Evolutionary conservation across 306 rosid species (phyloP), one percentile per base, ranked within the genome.

Genomic region (Vicia sativa): DNA sequence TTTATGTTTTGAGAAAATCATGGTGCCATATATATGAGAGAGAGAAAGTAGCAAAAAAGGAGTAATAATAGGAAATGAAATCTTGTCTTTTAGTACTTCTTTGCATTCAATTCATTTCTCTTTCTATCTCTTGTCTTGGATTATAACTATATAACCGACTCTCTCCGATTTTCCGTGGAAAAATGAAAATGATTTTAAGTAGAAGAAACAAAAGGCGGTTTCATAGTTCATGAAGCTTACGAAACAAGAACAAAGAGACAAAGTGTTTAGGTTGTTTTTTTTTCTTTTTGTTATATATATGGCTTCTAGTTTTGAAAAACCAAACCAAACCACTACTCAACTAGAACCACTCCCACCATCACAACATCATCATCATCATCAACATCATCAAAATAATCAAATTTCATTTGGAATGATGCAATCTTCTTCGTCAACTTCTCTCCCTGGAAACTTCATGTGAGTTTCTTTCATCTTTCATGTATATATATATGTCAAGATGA

Each of bases 371-470:
- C 71, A 31, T 42, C 72, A 67, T 29, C 75, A 70, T 15, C 80
- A 57, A 6, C 53, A 50, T 14, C 88, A 79, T 9, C 81, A 79
- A 5, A 60, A 85, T 10, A 65, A 86, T 49, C 90, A 82, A 43
- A 68, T 77, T 66, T 81, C 91, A 16, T 93, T 84, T 50, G 95
- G 85, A 70, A 85, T 82, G 84, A 86, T 82, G 77, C 99, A 89
- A 39, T 74, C 90, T 35, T 78, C 95, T 72, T 78, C 95, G 11
- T 74, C 97, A 0, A 82, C 86, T 43, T 71, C 81, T 56, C 54
- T 91, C 55, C 88, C 85, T 0, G 95, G 79, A 65, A 85, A 78
- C 82, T 88, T 74, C 80, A 52, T 88, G 99, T 93, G 80, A 84
- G 79, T 55, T 45, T 28, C 26, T 54, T 12, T 6, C 3, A 23